These are phyloP conservation scores for Metschnikowia santaceciliae DNA, from an alignment of 805 yeast species.

Conservation along the genomic window DNA sequence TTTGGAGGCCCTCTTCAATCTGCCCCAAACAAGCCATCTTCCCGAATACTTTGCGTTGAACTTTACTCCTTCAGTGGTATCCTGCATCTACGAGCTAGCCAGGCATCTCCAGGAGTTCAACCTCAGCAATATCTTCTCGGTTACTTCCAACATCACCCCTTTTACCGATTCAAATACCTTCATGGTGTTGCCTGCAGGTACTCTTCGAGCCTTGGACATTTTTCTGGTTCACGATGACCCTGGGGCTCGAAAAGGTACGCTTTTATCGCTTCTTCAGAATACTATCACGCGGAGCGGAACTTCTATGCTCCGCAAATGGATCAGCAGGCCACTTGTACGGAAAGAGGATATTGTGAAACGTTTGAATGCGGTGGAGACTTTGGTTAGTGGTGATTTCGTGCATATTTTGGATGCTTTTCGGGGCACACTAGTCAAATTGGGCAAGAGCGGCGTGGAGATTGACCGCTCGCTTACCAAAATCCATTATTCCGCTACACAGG, in stretches of 20 bases:
- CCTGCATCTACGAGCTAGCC: constrained; percentile 45
- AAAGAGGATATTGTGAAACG: constrained; percentile 55
- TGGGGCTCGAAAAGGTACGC: constrained; percentile 55
- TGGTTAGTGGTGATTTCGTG: constrained; percentile 23
- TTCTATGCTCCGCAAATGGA: constrained; percentile 66
- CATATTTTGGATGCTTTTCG: constrained; percentile 34
- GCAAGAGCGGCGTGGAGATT: constrained; percentile 47
- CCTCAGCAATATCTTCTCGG: constrained; percentile 52
- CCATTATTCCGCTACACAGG: constrained; percentile 46
- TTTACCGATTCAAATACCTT: constrained; percentile 48
- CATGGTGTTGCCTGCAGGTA: constrained; percentile 59
- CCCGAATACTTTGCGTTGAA: constrained; percentile 24
- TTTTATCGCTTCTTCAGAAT: constrained; percentile 76
- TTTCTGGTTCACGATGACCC: constrained; percentile 60
- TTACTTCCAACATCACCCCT: constrained; percentile 46
- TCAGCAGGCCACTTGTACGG: constrained; percentile 63
- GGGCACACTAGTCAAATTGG: constrained; percentile 22
- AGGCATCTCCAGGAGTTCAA: constrained; percentile 60
- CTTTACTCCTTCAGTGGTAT: constrained; percentile 21
- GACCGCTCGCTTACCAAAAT: constrained; percentile 55
- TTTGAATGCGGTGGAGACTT: constrained; percentile 47
- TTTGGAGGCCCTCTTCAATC: constrained; percentile 24
- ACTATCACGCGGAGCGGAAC: constrained; percentile 77
- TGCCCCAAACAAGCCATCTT: constrained; percentile 9
- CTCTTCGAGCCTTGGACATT: constrained; percentile 70